Percentiles rank a stretch among this genome's conserved stretches.
These are phyloP conservation scores for Eucalyptus cloeziana DNA, from an alignment of 345 rosid genomes.

Conservation along the genomic window DNA sequence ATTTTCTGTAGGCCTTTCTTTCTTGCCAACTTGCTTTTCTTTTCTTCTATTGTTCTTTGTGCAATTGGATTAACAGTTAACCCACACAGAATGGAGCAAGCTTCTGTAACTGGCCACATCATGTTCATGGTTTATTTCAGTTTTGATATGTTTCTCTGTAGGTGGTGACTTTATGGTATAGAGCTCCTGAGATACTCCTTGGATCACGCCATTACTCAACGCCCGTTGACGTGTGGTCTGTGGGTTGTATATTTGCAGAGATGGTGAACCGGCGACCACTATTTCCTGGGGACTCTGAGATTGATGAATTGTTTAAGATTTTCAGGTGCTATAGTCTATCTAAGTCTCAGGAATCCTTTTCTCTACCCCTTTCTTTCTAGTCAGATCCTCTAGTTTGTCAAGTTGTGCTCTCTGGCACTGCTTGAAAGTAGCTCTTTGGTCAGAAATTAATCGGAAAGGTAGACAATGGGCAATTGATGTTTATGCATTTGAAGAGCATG, in stretches of 20 bases:
- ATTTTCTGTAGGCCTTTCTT: not conserved
- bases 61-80: not conserved
- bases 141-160: not conserved
- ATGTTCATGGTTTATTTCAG: not conserved
- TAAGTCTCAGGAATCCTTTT: not conserved
- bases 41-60: not conserved
- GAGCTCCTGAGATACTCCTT: constrained; percentile 37
- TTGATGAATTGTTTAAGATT: constrained; percentile 17
- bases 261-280: constrained; percentile 19
- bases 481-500: not conserved
- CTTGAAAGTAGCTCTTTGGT: not conserved
- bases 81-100: not conserved
- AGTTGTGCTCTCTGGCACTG: not conserved
- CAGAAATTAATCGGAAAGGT: not conserved
- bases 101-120: not conserved
- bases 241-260: constrained; percentile 45
- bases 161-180: constrained; percentile 26
- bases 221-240: constrained; percentile 36
- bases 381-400: not conserved
- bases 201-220: constrained; percentile 22
- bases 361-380: not conserved
- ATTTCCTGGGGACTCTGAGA: constrained; percentile 23
- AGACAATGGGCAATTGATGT: not conserved
- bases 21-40: not conserved
- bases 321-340: constrained; percentile 13